Evolutionary conservation across 2,329 filamentous ascomycete genomes (phyloP).

Genomic region (Penicillium sp.): DNA sequence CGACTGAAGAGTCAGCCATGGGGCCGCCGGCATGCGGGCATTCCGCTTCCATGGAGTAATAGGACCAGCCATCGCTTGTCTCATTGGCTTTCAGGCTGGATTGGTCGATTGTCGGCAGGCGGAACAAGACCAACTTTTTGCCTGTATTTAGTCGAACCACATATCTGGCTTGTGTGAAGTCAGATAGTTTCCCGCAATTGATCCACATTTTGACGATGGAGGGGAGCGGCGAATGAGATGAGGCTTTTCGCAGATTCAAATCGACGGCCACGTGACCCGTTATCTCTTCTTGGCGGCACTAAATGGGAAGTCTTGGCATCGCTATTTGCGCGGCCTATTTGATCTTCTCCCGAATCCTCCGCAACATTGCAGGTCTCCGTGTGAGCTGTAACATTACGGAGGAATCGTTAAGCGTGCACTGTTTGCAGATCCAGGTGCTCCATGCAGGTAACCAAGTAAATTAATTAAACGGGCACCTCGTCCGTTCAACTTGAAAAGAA

Average conservation of each 20-base stretch:
- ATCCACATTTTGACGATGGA: conserved; percentile 22
- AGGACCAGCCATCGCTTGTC: conserved; percentile 44
- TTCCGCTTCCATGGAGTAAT: conserved; percentile 52
- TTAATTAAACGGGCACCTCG: no score
- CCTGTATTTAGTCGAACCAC: conserved; percentile 46
- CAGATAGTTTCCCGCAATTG: conserved; percentile 31
- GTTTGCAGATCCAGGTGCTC: no score
- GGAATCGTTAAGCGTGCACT: no score
- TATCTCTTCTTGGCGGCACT: not conserved
- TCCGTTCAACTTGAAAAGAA: no score
- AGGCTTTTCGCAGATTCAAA: conserved; percentile 5
- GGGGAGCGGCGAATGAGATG: not conserved
- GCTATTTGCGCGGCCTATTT: not conserved
- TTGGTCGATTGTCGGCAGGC: conserved; percentile 44
- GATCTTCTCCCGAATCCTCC: no score
- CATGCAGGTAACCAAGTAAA: no score
- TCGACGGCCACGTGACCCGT: not conserved
- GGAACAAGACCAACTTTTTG: conserved; percentile 50
- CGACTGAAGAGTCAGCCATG: conserved; percentile 48
- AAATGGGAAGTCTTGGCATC: not conserved
- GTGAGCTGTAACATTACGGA: no score
- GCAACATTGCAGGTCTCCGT: no score
- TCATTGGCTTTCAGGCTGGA: conserved; percentile 33
- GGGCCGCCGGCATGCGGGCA: conserved; percentile 51
- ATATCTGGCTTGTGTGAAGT: conserved; percentile 45